Evolutionary conservation across 192 early-diverging fungal genomes (phyloP).

Genomic region (Backusella westeae): DNA sequence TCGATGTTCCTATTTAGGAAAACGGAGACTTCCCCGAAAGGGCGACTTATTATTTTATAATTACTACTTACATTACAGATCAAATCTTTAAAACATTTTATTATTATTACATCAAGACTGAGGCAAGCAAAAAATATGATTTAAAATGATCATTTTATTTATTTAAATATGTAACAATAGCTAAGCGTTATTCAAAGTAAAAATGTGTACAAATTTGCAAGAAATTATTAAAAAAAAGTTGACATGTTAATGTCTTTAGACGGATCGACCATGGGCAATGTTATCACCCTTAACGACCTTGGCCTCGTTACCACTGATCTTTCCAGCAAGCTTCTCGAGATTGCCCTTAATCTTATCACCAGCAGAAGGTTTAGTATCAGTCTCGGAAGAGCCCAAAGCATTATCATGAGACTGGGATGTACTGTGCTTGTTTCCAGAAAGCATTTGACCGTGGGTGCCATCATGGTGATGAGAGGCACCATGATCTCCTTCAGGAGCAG

Average conservation of each 20-base stretch:
- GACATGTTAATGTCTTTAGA: background rate
- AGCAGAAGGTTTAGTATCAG: background rate
- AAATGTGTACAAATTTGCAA: background rate
- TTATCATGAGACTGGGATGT: background rate
- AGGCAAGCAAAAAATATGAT: no score
- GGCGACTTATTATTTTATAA: no score
- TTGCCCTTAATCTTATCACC: constrained; percentile 38
- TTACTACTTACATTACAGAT: no score
- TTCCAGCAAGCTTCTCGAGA: constrained; percentile 27
- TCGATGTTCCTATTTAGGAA: no score
- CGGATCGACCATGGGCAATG: constrained; percentile 10
- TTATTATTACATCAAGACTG: no score
- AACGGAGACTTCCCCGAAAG: no score
- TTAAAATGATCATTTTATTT: background rate
- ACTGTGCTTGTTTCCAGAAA: background rate
- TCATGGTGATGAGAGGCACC: background rate
- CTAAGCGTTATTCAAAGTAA: background rate
- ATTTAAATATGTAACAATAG: background rate
- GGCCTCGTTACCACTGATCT: constrained; percentile 31
- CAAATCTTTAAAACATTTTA: no score
- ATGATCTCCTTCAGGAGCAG: background rate
- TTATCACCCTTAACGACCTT: constrained; percentile 35
- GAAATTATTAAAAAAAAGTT: background rate
- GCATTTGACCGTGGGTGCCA: background rate
- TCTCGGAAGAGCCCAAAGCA: background rate